These are phyloP conservation scores for Phytophthora multivora DNA, from an alignment of 352 stramenopile genomes.

Conservation along the genomic window DNA sequence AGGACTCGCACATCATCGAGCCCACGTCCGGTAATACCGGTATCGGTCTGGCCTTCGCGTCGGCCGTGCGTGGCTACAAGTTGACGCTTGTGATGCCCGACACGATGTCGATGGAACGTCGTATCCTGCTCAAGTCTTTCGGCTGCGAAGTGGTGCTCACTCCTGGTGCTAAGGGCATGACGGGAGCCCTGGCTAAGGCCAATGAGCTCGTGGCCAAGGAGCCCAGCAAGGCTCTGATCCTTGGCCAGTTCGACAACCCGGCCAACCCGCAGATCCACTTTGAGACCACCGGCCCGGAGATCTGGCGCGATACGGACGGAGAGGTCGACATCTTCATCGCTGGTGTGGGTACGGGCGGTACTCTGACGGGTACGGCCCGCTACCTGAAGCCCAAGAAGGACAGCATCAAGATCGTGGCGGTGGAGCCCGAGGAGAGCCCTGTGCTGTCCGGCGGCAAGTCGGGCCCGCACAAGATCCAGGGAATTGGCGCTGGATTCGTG, in stretches of 20 bases:
- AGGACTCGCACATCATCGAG: constrained; percentile 92
- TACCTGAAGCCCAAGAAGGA: constrained; percentile 91
- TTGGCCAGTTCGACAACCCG: constrained; percentile 97
- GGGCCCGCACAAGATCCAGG: constrained; percentile 87
- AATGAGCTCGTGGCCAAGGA: constrained; percentile 80
- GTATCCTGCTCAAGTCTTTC: constrained; percentile 94
- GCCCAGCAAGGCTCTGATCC: constrained; percentile 70
- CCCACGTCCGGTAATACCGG: constrained; percentile 95
- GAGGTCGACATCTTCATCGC: constrained; percentile 90
- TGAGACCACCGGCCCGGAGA: constrained; percentile 87
- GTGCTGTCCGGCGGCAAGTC: constrained; percentile 85
- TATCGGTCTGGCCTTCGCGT: constrained; percentile 93
- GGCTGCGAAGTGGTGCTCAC: constrained; percentile 93
- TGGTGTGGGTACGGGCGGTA: constrained; percentile 87
- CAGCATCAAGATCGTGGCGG: constrained; percentile 79
- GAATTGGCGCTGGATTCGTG: constrained; percentile 86
- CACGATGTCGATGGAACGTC: constrained; percentile 96
- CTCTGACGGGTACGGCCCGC: constrained; percentile 80
- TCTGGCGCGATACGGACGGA: constrained; percentile 90
- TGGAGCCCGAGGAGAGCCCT: constrained; percentile 84
- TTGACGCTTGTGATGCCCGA: constrained; percentile 96
- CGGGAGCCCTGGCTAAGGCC: constrained; percentile 75
- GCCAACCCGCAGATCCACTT: constrained; percentile 95
- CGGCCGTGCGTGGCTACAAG: constrained; percentile 90
- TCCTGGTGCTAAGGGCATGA: constrained; percentile 85